phyloP scores from a whole-genome alignment of 306 rosid genomes.

The Corylus avellana region DNA sequence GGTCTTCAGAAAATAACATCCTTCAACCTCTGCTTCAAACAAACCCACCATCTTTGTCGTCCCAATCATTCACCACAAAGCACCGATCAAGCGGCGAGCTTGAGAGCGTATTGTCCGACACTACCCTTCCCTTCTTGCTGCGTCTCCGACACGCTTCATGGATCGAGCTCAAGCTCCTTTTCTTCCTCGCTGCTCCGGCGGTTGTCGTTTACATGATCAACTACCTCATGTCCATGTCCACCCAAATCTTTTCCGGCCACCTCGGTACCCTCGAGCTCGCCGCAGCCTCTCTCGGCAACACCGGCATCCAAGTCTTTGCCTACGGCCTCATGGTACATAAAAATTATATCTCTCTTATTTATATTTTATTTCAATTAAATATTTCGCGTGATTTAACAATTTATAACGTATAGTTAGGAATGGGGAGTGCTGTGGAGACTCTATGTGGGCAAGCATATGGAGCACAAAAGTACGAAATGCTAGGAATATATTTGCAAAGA shows the following conservation, averaged over 20 bases:
- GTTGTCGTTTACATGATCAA: slow-evolving; percentile 54
- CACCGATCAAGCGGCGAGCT: slow-evolving; percentile 33
- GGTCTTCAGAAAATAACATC: neutral
- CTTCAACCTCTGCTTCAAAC: slow-evolving; percentile 13
- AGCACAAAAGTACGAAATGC: slow-evolving; percentile 54
- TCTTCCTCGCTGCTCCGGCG: slow-evolving; percentile 60
- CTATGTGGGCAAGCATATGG: slow-evolving; percentile 87
- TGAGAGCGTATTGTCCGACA: slow-evolving; percentile 47
- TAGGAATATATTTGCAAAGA: slow-evolving; percentile 69
- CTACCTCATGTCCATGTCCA: slow-evolving; percentile 68
- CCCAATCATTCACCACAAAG: slow-evolving; percentile 21
- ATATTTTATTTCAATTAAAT: too few relatives aligned
- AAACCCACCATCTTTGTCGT: slow-evolving; percentile 4
- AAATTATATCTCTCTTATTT: too few relatives aligned
- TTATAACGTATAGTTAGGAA: slow-evolving; percentile 35
- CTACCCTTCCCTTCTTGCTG: slow-evolving; percentile 17
- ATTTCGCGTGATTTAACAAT: too few relatives aligned
- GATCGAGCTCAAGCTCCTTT: slow-evolving; percentile 55
- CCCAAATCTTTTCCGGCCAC: slow-evolving; percentile 69
- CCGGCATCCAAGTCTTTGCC: slow-evolving; percentile 68
- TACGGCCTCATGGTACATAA: slow-evolving; percentile 63
- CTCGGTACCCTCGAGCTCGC: slow-evolving; percentile 77
- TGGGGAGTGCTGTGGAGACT: slow-evolving; percentile 96
- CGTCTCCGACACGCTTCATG: slow-evolving; percentile 51
- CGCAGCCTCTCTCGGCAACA: slow-evolving; percentile 70